Base-by-base conservation (phyloP, 2,329 filamentous ascomycete genomes). In the Fusarium irregulare region DNA sequence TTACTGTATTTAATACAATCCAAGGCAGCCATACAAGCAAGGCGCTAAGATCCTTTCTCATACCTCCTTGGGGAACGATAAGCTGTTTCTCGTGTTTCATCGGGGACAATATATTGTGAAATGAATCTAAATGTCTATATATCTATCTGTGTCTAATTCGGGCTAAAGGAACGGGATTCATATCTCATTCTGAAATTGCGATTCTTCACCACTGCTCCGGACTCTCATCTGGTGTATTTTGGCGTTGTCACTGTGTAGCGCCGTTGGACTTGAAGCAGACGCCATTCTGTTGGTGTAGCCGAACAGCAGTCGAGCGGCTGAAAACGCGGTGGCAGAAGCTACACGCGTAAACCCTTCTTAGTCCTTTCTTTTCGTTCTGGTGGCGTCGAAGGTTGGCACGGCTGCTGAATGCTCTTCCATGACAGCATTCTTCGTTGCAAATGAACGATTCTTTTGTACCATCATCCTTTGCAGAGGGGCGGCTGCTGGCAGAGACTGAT, bases 381-480 rank as follows among this genome's bases (percentile, higher is more conserved):
- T 56, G 53, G 18, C 53, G 53, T 37, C 53, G 53, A 37, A 56
- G 53, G 25, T 56, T 56, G 41, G 53, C 41, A 37, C 53, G 53
- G 4, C 53, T 56, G 53, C 53, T 56, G 28, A 56, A 56, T 4
- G 41, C 27, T 47, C 53, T 56, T 37, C 53, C 53, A 13, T 56
- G 41, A 18, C 53, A 56, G 28, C 53, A 56, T 56, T 56, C 53
- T 6, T 56, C 53, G 12, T 47, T 47, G 21, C 53, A 56, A 21
- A 47, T 28, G 4, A 47, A 56, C 21, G 40, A 56, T 47, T 56
- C 53, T 4, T 34, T 18, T 18, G 28, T 20, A 28, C 16, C 21
- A 16, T 47, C 21, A 4, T 56, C 41, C 18, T 18, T 46, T 56
- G 41, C 18, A 18, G 28, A 47, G 21, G 41, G 41, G 13, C 18